Evolutionary conservation across 192 early-diverging fungal genomes (phyloP).

Genomic region (Rhizophagus clarus): DNA sequence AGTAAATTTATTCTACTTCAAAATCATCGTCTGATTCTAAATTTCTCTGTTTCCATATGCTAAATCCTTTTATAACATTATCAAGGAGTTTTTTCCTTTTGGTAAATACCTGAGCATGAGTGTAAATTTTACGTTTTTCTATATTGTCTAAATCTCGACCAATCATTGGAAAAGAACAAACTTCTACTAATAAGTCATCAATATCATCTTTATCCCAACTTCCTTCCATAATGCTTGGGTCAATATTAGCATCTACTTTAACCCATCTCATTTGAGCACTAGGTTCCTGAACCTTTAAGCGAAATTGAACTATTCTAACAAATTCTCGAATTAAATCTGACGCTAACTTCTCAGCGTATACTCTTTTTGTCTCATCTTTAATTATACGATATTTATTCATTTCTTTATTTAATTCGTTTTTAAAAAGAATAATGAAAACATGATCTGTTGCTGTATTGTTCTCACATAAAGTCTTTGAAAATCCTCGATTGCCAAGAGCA

Average conservation of each 20-base stretch:
- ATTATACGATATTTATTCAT: conserved; percentile 7
- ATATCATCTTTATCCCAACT: background rate
- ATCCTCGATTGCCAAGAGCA: background rate
- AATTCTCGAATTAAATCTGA: background rate
- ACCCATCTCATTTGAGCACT: background rate
- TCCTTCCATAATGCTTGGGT: background rate
- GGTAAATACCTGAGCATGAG: background rate
- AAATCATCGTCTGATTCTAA: no score
- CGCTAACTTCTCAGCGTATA: background rate
- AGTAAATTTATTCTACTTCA: no score
- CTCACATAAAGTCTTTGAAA: background rate
- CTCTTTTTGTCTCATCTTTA: background rate
- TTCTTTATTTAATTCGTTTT: background rate
- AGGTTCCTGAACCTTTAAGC: background rate
- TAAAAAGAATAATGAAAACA: background rate
- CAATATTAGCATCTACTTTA: background rate
- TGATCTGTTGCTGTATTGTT: background rate
- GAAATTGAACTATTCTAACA: background rate
- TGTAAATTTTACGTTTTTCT: background rate
- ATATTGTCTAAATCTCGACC: background rate
- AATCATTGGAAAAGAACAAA: background rate
- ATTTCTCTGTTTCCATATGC: no score
- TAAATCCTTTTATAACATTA: no score
- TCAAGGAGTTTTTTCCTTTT: background rate
- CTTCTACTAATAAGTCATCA: background rate